Evolutionary conservation across 2,329 filamentous ascomycete genomes (phyloP).

Genomic region (Curvularia verruculosa): DNA sequence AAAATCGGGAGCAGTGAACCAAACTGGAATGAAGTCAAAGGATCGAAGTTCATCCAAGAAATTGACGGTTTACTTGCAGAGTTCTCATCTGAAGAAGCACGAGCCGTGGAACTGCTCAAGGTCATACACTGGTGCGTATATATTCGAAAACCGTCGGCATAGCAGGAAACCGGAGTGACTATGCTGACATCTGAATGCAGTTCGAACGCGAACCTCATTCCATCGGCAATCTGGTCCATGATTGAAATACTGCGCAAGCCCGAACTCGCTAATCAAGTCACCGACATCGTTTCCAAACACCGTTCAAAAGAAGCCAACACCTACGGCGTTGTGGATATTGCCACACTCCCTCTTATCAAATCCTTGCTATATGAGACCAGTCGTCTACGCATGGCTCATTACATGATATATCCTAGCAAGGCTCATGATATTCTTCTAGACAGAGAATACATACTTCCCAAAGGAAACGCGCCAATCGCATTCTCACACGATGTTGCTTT

Average conservation of each 20-base stretch:
- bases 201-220: constrained; percentile 20
- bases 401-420: constrained; percentile 17
- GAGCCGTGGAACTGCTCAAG: constrained; percentile 30
- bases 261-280: constrained; percentile 24
- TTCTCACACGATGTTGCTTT: constrained; percentile 36
- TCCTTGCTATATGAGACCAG: constrained; percentile 35
- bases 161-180: background rate
- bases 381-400: constrained; percentile 28
- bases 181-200: constrained; percentile 21
- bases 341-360: constrained; percentile 26
- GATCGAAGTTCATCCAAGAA: constrained; percentile 32
- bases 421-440: constrained; percentile 26
- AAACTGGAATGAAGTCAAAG: constrained; percentile 27
- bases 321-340: constrained; percentile 27
- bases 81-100: constrained; percentile 3
- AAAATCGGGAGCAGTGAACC: constrained; percentile 19
- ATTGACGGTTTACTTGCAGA: constrained; percentile 21
- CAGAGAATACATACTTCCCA: constrained; percentile 29
- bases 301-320: constrained; percentile 12
- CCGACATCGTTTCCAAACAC: constrained; percentile 15
- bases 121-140: constrained; percentile 34
- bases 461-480: constrained; percentile 20
- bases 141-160: no score
- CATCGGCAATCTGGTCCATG: constrained; percentile 34
- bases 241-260: constrained; percentile 33